A percentile compares a stretch with the other conserved stretches of the same genome.
phyloP scores from a whole-genome alignment of 1,284 basidiomycete genomes.

The Puccinia hordei region DNA sequence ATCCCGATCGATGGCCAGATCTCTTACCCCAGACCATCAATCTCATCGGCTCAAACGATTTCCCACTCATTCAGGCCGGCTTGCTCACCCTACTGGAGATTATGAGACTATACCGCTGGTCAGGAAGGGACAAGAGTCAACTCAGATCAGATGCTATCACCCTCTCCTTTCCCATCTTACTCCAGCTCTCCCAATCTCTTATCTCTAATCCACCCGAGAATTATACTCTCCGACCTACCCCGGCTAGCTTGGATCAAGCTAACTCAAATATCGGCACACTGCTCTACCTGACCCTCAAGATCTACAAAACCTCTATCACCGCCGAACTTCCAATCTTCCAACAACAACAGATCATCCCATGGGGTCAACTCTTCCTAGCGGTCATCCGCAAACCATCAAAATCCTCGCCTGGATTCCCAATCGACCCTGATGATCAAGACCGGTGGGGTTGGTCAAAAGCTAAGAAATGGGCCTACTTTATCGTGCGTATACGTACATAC shows the following conservation, averaged over 20 bases:
- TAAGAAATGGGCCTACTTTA: slow-evolving; percentile 83
- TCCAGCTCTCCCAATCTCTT: slow-evolving; percentile 22
- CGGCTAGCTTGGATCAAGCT: slow-evolving; percentile 6
- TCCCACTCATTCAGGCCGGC: slow-evolving; percentile 17
- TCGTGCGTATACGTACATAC: slow-evolving; percentile 65
- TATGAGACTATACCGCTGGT: slow-evolving; percentile 43
- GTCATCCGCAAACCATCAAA: slow-evolving; percentile 66
- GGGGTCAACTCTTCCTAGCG: slow-evolving; percentile 78
- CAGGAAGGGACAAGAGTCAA: background rate
- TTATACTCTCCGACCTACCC: background rate
- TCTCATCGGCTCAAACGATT: slow-evolving; percentile 20
- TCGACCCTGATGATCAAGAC: slow-evolving; percentile 70
- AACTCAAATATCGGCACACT: slow-evolving; percentile 34
- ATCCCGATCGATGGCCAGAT: slow-evolving; percentile 33
- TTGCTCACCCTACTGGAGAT: slow-evolving; percentile 33
- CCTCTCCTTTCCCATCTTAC: slow-evolving; percentile 12
- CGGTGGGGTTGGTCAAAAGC: slow-evolving; percentile 79
- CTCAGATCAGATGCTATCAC: slow-evolving; percentile 8
- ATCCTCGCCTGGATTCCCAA: slow-evolving; percentile 69
- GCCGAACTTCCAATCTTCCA: slow-evolving; percentile 72
- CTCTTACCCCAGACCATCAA: slow-evolving; percentile 22
- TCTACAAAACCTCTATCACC: slow-evolving; percentile 69
- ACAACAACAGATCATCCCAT: slow-evolving; percentile 77
- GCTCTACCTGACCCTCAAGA: slow-evolving; percentile 37
- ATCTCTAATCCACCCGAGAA: background rate